Evolutionary conservation across 257 asterid genomes (phyloP).

Genomic region (Verbascum thapsus): DNA sequence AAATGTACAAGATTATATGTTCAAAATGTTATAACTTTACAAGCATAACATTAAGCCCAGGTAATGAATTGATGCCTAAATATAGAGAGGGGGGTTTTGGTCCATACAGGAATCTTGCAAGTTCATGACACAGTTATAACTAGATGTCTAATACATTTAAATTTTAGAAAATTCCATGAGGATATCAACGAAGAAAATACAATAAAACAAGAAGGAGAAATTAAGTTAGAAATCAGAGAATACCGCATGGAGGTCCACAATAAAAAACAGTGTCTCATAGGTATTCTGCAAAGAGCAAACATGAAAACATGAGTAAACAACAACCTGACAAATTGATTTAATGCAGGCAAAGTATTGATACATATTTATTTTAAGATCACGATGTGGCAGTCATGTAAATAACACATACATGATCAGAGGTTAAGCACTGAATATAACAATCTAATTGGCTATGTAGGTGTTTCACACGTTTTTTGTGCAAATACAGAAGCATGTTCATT

Average conservation of each 20-base stretch:
- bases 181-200: constrained; percentile 15
- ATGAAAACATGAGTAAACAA: constrained; percentile 31
- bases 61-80: constrained; percentile 9
- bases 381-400: constrained; percentile 22
- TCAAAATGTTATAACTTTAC: constrained; percentile 5
- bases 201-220: constrained; percentile 17
- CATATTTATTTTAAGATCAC: constrained; percentile 1
- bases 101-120: constrained; percentile 9
- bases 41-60: neutral
- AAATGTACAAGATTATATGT: constrained; percentile 18
- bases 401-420: constrained; percentile 16
- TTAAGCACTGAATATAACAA: constrained; percentile 15
- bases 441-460: constrained; percentile 24
- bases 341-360: constrained; percentile 10
- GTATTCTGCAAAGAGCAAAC: constrained; percentile 68
- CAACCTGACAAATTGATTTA: neutral
- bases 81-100: neutral
- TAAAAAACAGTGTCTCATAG: constrained; percentile 86
- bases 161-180: constrained; percentile 18
- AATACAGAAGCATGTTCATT: constrained; percentile 12
- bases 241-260: constrained; percentile 99
- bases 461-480: constrained; percentile 5
- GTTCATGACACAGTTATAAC: constrained; percentile 20
- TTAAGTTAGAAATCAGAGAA: constrained; percentile 31
- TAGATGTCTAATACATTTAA: constrained; percentile 4